Evolutionary conservation across 306 rosid species (phyloP), one percentile per base, ranked within the genome.

Genomic region (Hylodesmum podocarpum): DNA sequence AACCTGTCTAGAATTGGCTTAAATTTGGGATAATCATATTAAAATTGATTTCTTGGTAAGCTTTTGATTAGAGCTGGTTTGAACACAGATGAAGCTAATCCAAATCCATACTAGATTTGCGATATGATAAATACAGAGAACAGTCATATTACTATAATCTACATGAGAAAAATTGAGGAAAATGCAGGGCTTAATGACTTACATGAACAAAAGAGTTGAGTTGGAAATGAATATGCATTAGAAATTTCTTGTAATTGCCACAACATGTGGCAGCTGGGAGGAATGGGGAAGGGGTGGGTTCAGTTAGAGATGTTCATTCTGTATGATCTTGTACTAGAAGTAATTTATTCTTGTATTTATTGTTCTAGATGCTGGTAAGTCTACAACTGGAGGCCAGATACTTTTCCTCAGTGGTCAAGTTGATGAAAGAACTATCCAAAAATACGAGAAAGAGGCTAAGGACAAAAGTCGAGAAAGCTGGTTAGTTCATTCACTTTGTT

Each of bases 391-490:
- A 65, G 99, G 99, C 46, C 99, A 95, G 84, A 95, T 95, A 82
- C 99, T 95, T 88, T 92, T 92, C 86, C 96, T 95, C 47, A 95
- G 97, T 78, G 90, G 97, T 69, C 97, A 89, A 84, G 99, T 96
- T 79, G 99, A 96, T 76, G 99, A 96, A 41, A 91, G 99, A 24
- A 96, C 99, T 10, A 96, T 96, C 80, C 98, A 92, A 78, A 96
- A 96, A 80, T 96, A 92, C 10, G 99, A 96, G 84, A 96, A 88
- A 78, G 99, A 96, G 91, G 99, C 99, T 5, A 96, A 96, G 88
- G 99, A 96, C 25, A 96, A 96, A 84, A 96, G 98, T 84, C 88
- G 99, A 83, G 99, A 96, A 84, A 96, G 99, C 86, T 96, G 99
- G 99, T 96, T 75, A 86, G 97, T 43, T 64, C 69, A 47, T 82